These are phyloP conservation scores for Pontederia paniculata DNA, from an alignment of 176 grass and related monocot species.

Conservation along the genomic window DNA sequence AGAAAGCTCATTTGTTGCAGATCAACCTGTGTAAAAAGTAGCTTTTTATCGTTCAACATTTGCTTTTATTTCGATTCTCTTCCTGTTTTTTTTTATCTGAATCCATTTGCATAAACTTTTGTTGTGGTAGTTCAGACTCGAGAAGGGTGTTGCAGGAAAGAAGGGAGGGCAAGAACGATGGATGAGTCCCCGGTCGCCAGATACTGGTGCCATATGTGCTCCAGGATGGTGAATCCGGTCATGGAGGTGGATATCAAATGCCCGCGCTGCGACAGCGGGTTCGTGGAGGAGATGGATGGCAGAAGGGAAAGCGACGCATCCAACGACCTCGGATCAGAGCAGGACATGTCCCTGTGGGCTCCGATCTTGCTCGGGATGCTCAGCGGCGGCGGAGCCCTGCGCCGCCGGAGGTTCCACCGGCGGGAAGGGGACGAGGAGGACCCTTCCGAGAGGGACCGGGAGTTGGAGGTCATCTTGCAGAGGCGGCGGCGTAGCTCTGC, in stretches of 20 bases:
- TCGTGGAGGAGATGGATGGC: conserved; percentile 67
- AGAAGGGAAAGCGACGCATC: conserved; percentile 5
- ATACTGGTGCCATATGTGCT: conserved; percentile 81
- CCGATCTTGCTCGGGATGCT: conserved; percentile 58
- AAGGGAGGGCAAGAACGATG: conserved; percentile 12
- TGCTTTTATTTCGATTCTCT: too few species aligned
- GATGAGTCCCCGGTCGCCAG: conserved; percentile 17
- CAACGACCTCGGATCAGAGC: conserved; percentile 9
- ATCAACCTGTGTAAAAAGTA: too few species aligned
- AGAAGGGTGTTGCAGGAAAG: not conserved
- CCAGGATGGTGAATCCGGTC: conserved; percentile 42
- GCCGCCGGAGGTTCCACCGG: conserved; percentile 11
- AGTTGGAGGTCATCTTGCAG: conserved; percentile 7
- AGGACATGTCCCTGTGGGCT: conserved; percentile 27
- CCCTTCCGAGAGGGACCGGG: not conserved
- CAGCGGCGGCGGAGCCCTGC: conserved; percentile 26
- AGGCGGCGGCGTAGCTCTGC: conserved; percentile 37
- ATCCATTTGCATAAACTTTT: not conserved
- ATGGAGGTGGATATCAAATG: conserved; percentile 54
- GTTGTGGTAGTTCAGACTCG: not conserved
- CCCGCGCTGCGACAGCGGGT: conserved; percentile 67
- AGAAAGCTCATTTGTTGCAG: too few species aligned
- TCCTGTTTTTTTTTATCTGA: too few species aligned
- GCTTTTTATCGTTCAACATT: too few species aligned
- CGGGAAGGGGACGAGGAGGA: conserved; percentile 6